Percentiles rank a stretch among this genome's conserved stretches.
These are phyloP conservation scores for Dissoconium aciculare DNA, from an alignment of 2,329 filamentous ascomycete species.

Conservation along the genomic window DNA sequence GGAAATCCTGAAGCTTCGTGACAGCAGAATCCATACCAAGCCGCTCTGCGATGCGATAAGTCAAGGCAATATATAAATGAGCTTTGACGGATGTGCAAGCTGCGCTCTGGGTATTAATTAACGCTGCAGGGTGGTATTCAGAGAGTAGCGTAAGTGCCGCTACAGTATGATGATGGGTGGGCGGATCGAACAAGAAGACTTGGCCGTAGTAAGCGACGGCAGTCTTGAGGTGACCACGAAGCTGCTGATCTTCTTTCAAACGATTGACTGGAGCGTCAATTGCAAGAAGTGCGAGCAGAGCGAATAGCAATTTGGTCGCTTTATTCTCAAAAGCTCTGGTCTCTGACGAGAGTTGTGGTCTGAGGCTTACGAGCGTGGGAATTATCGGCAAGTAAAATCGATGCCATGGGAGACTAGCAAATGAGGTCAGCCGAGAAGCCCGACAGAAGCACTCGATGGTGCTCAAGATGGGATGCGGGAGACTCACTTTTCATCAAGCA, in stretches of 20 bases:
- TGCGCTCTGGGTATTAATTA: constrained; percentile 3
- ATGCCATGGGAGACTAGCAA: constrained; percentile 7
- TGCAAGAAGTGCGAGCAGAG: constrained; percentile 3
- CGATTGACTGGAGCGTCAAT: constrained; percentile 5
- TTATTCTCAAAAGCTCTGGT: not conserved
- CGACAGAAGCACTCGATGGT: not conserved
- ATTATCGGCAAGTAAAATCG: constrained; percentile 7
- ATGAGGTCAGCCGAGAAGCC: not conserved
- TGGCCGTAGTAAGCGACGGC: constrained; percentile 2
- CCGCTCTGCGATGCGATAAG: constrained; percentile 4
- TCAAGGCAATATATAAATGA: constrained; percentile 4
- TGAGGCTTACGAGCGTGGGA: constrained; percentile 4
- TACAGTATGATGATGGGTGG: constrained; percentile 3
- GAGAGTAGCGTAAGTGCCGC: constrained; percentile 4
- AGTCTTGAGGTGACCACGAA: not conserved
- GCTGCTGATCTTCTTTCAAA: not conserved
- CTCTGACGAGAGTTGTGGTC: not conserved
- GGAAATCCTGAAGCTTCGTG: not conserved
- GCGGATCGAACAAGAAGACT: constrained; percentile 2
- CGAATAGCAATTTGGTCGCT: constrained; percentile 4
- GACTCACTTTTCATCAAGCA: constrained; percentile 5
- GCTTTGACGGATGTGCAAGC: constrained; percentile 6
- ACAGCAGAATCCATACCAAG: constrained; percentile 2
- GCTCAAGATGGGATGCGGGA: constrained; percentile 1
- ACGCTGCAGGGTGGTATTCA: constrained; percentile 6